Evolutionary conservation across 108 stramenopile genomes (phyloP), one percentile per base, ranked within the genome.

Genomic region (Cyclostephanos invisitatus): DNA sequence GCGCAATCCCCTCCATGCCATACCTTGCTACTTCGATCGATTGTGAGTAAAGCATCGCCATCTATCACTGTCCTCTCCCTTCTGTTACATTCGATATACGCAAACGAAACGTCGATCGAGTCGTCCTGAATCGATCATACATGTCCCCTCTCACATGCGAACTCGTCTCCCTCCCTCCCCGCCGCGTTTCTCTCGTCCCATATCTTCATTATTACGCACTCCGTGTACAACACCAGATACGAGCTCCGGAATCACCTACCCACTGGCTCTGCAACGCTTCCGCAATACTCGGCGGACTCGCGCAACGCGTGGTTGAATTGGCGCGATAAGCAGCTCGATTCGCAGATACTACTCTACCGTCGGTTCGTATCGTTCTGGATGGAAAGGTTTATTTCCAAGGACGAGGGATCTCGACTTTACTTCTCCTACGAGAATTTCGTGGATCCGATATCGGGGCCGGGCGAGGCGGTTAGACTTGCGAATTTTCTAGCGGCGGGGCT

Each of bases 351-450:
- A 47, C 53, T 78, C 0, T 78, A 78, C 38, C 59, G 70, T 24
- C 65, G 70, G 44, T 78, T 78, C 18, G 67, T 78, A 22, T 68
- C 70, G 7, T 78, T 72, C 40, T 78, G 77, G 77, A 72, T 78
- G 77, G 71, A 78, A 55, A 28, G 55, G 7, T 64, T 62, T 37
- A 18, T 50, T 0, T 68, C 36, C 12, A 61, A 66, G 24, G 63
- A 64, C 25, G 76, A 77, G 35, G 42, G 18, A n/a, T 56, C 48
- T 32, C 55, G 76, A 27, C 69, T 70, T 24, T 70, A 62, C 64
- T 66, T 77, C 53, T 54, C 76, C 15, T 77, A 70, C 47, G 76
- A 78, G 51, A 64, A 54, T 22, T 54, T 72, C 25, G 65, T 67
- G 17, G 63, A 70, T 11, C 59, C 50, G 54, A 28, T 57, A n/a